Base-by-base conservation (phyloP, 768 basidiomycete genomes). In the Suillus sp. region DNA sequence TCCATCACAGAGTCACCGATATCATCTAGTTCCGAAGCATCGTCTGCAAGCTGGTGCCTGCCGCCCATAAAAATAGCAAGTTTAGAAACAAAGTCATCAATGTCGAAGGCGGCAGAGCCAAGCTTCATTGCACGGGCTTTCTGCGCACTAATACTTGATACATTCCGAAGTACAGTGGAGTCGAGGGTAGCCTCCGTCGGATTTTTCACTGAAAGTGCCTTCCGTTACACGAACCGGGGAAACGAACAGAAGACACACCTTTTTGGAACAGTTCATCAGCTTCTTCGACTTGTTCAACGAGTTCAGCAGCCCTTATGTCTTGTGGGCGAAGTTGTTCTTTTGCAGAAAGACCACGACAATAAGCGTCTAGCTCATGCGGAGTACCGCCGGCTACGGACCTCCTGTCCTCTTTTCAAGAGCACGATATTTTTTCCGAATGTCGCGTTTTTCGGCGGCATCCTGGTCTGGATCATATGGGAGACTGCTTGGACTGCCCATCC, bases 61-160 rank as follows among this genome's bases (percentile, higher is more conserved):
- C 91, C 91, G 20, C 92, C 91, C 90, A 95, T 90, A 69, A 86
- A 92, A 16, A 78, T 82, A 54, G 90, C 78, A 40, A 95, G 79
- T 69, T 89, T 89, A 7, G 85, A 76, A 60, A 99, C 80, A 68
- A 96, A 98, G 61, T 98, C 95, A 67, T 96, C 94, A 45, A 92
- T 79, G 71, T 99, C 96, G 71, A 99, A 99, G 16, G 90, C 87
- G 61, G 92, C 91, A 0, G 86, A 86, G 60, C 92, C 93, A 0
- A 93, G 86, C 74, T 93, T 95, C 86, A 96, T 89, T 35, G 88
- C 88, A 35, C 93, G 91, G n/a, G 95, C 95, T 72, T 96, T 90
- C 68, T 89, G 88, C 2, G 92, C 89, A 50, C 90, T 87, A 68
- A 93, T 85, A 64, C 86, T 89, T 3, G 93, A 89, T 13, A 90